Base-by-base conservation (phyloP, 192 early-diverging fungal genomes). In the Coemansia sp. region DNA sequence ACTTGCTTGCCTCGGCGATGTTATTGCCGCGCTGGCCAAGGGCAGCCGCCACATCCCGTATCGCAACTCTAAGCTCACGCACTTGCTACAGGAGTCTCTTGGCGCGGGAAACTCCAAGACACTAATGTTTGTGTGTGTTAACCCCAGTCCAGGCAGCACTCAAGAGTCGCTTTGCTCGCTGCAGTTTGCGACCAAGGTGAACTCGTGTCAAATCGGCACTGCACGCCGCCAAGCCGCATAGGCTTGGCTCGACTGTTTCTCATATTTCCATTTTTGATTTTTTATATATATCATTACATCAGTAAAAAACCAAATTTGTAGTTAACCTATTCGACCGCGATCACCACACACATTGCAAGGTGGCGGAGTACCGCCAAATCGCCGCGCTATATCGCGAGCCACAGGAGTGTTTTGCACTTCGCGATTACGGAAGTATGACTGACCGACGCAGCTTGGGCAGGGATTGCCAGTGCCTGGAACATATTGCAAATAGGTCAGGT, bases 91-190 rank as follows among this genome's bases (percentile, higher is more conserved):
- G 57, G 77, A 86, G 67, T 89, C 79, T 4, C 72, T 89, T 9
- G 92, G 93, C 42, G 74, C 71, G 1, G 97, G 97, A 17, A 98
- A 97, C 68, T 92, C 91, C 73, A 99, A 99, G 78, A 97, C 95
- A 10, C 86, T 98, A 19, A 99, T 99, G 97, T 97, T 99, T 90
- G 97, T 99, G 15, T 97, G 97, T 62, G 87, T 99, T 36, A 92
- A 89, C 21, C 97, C 97, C n/a, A 75, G 92, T 51, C 70, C 85
- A n/a, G 76, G 80, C 45, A 92, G 89, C 76, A 86, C 95, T 41
- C 81, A 86, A 36, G 97, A 99, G 75, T 95, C 92, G 14, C 79
- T 97, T 39, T 94, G 92, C 74, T 95, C 94, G 17, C 85, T 98
- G 55, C 85, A 95, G 55, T 98, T 98, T 88, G 96, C 96, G 8